Evolutionary conservation across 2,329 filamentous ascomycete genomes (phyloP), one percentile per base, ranked within the genome.

Genomic region (Ceratocystis diversiconidia): DNA sequence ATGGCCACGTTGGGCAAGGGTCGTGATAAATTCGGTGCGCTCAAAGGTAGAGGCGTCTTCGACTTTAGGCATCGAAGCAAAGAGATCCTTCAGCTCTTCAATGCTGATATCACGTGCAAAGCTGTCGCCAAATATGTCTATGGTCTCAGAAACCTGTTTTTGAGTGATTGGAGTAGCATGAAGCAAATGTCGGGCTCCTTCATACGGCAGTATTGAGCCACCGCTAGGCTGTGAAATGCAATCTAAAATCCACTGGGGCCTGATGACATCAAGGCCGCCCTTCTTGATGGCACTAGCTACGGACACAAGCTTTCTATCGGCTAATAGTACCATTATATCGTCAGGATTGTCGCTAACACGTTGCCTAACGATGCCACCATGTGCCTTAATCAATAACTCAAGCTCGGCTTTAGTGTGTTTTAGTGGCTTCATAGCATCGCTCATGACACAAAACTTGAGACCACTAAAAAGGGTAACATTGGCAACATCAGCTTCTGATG

Each of bases 111-210:
- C 85, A 3, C 92, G 80, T 0, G 85, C 82, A 74, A 89, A 97
- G 71, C 90, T 92, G 73, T 99, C 94, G 0, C 88, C 88, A 70
- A 84, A 94, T 64, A 80, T 77, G 73, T 99, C 94, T 1, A 87
- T 80, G 2, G 76, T 75, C 46, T 81, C 78, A 8, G 86, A 82
- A 6, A 79, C 77, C 5, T 77, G 77, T 50, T 76, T 74, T 65
- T 85, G 78, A 1, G 78, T 79, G 3, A 85, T 81, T 0, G 80
- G 82, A 0, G 84, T 84, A 17, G 50, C 61, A 71, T 87, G 84
- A 68, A 94, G 87, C 70, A 97, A 78, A 70, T 97, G 91, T 12
- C 55, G 55, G 0, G 79, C 70, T 2, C 76, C 79, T 69, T 83
- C 81, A 52, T 79, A 80, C 0, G 81, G 80, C 3, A 95, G 82